These are phyloP conservation scores for Sclerotinia nivalis DNA, from an alignment of 2,329 filamentous ascomycete genomes.

Conservation along the genomic window DNA sequence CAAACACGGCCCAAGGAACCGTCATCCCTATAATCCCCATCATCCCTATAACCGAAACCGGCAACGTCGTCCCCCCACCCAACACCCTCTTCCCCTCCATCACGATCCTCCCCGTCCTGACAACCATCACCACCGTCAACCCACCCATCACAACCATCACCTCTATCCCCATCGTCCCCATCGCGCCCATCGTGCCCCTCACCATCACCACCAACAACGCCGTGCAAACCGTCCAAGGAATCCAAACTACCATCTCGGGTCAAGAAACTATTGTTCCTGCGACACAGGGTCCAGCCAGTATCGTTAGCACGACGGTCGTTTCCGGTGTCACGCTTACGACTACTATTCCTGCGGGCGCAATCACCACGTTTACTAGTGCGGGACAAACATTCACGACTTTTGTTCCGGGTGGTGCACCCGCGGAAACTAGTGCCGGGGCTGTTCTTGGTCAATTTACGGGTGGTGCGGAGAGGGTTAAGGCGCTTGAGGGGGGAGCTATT, in stretches of 20 bases:
- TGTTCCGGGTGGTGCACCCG: not conserved
- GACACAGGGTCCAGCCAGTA: not conserved
- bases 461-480: not conserved
- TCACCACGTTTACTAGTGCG: not conserved
- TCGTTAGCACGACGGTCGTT: not conserved
- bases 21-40: not conserved
- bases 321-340: not conserved
- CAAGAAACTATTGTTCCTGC: conserved; percentile 1
- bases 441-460: not conserved
- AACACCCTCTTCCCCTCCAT: conserved; percentile 7
- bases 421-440: conserved; percentile 5
- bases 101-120: conserved; percentile 15
- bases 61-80: not conserved
- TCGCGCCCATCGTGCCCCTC: not conserved
- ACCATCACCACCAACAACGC: not conserved
- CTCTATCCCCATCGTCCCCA: not conserved
- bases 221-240: not conserved
- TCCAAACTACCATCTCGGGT: not conserved
- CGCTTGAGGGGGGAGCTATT: conserved; percentile 4
- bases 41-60: not conserved
- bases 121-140: conserved; percentile 15
- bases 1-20: not conserved
- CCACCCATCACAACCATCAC: conserved; percentile 20
- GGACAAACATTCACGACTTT: conserved; percentile 13
- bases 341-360: not conserved